A percentile compares a stretch with the other conserved stretches of the same genome.
Conservation (phyloP, 169 alveolate genomes). For the Neospora caninum region DNA sequence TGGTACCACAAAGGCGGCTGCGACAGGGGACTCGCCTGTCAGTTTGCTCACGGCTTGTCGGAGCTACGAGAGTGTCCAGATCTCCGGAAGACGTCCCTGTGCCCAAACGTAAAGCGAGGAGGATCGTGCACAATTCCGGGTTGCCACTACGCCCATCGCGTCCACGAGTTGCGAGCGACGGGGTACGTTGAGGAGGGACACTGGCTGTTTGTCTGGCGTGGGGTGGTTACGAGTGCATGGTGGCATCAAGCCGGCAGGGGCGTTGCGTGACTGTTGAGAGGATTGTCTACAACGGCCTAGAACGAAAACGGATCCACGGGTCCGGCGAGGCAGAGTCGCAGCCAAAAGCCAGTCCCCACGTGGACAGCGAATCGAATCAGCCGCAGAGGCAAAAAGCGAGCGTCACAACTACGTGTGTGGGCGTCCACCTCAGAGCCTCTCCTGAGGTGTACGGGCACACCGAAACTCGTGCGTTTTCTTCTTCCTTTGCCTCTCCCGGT, state of each 20-base stretch:
- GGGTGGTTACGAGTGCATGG: not conserved
- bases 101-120: constrained; percentile 53
- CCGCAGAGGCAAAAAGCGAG: too few relatives aligned
- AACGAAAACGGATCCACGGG: too few relatives aligned
- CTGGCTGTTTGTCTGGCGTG: not conserved
- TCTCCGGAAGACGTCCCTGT: constrained; percentile 60
- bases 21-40: constrained; percentile 64
- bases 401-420: too few relatives aligned
- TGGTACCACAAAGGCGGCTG: constrained; percentile 68
- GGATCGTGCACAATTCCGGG: constrained; percentile 54
- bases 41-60: constrained; percentile 53
- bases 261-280: too few relatives aligned
- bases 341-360: too few relatives aligned
- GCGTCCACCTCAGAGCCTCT: too few relatives aligned
- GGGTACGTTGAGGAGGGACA: not conserved
- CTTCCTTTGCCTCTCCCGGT: too few relatives aligned
- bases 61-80: constrained; percentile 67
- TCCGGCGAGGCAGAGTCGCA: too few relatives aligned
- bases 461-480: too few relatives aligned
- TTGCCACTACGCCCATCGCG: constrained; percentile 53
- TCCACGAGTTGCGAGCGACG: constrained; percentile 47
- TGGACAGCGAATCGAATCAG: too few relatives aligned
- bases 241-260: not conserved
- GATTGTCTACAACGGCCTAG: too few relatives aligned
- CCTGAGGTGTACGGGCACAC: too few relatives aligned